Percentiles rank a stretch among this genome's conserved stretches.
phyloP scores from a whole-genome alignment of 768 basidiomycete species.

The Leccinum subgranulosum region DNA sequence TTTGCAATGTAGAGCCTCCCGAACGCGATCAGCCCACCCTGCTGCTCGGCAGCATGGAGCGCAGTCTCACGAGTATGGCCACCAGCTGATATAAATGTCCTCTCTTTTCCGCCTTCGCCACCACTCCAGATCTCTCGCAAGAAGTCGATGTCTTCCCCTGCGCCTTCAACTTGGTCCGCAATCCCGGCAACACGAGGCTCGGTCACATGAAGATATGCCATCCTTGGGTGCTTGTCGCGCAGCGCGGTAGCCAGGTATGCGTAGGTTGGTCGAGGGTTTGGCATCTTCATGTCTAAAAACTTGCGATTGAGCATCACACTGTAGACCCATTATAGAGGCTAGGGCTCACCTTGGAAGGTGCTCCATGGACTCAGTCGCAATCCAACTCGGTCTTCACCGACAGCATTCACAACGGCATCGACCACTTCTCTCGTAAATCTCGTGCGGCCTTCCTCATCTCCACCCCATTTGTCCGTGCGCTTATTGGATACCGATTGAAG shows the following conservation, averaged over 20 bases:
- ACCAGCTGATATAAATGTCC: too few species aligned
- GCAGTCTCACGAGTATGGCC: conserved; percentile 29
- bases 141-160: background rate
- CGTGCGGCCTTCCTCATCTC: conserved; percentile 48
- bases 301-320: background rate
- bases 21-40: conserved; percentile 26
- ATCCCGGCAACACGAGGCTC: background rate
- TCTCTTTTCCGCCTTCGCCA: conserved; percentile 15
- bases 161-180: background rate
- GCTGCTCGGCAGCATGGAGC: conserved; percentile 32
- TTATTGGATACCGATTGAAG: conserved; percentile 21
- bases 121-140: background rate
- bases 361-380: background rate
- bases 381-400: background rate
- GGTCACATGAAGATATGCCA: background rate
- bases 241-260: background rate
- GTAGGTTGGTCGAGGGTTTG: background rate
- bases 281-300: background rate
- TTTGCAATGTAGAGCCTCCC: conserved; percentile 22
- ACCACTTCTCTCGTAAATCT: conserved; percentile 45
- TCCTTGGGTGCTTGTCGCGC: background rate
- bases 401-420: background rate
- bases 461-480: conserved; percentile 40
- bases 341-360: background rate
- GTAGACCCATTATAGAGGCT: too few species aligned